Conservation (phyloP, 441 rosid genomes). For the Eutrema salsugineum region DNA sequence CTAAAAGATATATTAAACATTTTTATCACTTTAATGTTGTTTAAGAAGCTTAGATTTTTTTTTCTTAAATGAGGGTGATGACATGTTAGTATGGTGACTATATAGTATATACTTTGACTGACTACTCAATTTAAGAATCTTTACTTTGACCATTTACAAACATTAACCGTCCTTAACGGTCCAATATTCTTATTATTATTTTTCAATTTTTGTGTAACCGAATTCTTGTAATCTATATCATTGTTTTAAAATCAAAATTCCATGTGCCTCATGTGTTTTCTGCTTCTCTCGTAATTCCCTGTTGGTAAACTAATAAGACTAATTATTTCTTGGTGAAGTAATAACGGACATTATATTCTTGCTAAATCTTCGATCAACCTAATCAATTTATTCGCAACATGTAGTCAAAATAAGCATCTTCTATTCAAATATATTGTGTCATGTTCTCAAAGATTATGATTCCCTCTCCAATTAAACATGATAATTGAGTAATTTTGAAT, state of each 20-base stretch:
- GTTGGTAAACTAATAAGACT: neutral
- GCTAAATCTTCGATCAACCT: constrained; percentile 18
- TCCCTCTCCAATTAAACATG: neutral
- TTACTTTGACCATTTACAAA: constrained; percentile 25
- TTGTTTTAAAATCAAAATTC: constrained; percentile 3
- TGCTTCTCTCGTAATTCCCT: constrained; percentile 11
- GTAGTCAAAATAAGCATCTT: constrained; percentile 30
- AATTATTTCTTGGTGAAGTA: constrained; percentile 16
- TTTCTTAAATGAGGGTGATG: neutral
- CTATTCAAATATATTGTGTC: constrained; percentile 21
- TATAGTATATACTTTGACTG: constrained; percentile 23
- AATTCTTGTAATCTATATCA: neutral
- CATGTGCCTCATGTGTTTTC: constrained; percentile 39
- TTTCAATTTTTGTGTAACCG: neutral
- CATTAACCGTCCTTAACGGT: constrained; percentile 30
- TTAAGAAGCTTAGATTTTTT: neutral
- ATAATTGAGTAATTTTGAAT: neutral
- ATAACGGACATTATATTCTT: constrained; percentile 13
- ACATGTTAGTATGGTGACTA: constrained; percentile 15
- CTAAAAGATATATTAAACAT: neutral
- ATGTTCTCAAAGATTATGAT: constrained; percentile 32
- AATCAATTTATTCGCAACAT: constrained; percentile 24
- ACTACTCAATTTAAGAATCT: constrained; percentile 2
- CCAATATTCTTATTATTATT: constrained; percentile 17
- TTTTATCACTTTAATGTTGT: neutral